These are phyloP conservation scores for Bryum argenteum DNA, from an alignment of 225 moss, liverwort and hornwort genomes.

Conservation along the genomic window DNA sequence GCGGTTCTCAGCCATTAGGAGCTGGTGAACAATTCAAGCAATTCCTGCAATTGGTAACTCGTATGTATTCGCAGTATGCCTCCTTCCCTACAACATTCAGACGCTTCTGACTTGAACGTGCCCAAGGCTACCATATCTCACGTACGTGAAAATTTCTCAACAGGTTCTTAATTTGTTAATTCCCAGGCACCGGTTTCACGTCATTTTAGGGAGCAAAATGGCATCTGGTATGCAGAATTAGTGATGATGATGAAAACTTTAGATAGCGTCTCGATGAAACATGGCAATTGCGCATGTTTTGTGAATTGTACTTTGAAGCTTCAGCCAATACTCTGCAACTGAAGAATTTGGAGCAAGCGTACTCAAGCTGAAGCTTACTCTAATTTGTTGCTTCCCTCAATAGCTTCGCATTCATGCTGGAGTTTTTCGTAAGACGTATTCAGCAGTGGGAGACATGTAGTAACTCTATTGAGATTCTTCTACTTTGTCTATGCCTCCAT, in stretches of 20 bases:
- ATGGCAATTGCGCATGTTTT: constrained; percentile 23
- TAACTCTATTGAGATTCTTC: too few species aligned
- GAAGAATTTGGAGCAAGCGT: not conserved
- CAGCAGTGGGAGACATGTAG: too few species aligned
- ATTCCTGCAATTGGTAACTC: constrained; percentile 5
- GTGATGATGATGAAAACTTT: constrained; percentile 31
- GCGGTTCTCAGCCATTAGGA: constrained; percentile 35
- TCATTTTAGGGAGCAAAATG: not conserved
- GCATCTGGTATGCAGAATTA: constrained; percentile 18
- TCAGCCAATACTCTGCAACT: constrained; percentile 10
- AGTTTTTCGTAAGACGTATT: not conserved
- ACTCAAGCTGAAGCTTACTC: not conserved
- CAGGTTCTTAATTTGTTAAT: not conserved
- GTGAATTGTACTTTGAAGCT: constrained; percentile 13
- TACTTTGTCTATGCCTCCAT: too few species aligned
- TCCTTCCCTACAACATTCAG: constrained; percentile 2
- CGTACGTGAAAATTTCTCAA: not conserved
- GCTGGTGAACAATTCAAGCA: constrained; percentile 9
- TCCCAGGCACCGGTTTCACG: not conserved
- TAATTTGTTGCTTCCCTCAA: not conserved
- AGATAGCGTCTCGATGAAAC: constrained; percentile 11
- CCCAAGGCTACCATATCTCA: not conserved
- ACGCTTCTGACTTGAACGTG: not conserved
- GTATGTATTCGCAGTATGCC: constrained; percentile 11
- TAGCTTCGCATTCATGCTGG: not conserved